Evolutionary conservation across 2,329 filamentous ascomycete species (phyloP), one percentile per base, ranked within the genome.

Genomic region (Colletotrichum paranaense): DNA sequence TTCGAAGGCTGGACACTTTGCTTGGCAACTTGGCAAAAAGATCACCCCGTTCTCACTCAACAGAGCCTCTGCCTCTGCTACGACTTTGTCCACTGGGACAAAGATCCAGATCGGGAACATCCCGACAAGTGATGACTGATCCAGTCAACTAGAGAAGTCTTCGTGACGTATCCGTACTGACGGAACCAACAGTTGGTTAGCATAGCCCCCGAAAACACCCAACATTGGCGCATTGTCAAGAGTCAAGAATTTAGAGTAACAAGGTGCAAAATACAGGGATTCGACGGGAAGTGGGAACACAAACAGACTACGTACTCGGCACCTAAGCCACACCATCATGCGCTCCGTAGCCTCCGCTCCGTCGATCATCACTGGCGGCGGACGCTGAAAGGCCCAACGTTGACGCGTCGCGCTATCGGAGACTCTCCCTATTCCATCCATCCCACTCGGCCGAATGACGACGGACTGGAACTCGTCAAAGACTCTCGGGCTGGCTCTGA

Each of bases 251-350:
- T 58, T 38, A 12, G 32, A 49, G 28, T 46, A 38, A 56, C 9
- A 62, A 55, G 38, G 30, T 55, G 46, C 16, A 19, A 46, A 62
- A 57, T 14, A 49, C 52, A 35, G 30, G 49, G 49, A 59, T 35
- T 26, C 67, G n/a, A 30, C 46, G 63, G 63, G 56, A 71, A 67
- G 42, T 67, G 68, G 62, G 68, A 60, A 22, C 32, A 35, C 30
- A 49, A n/a, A n/a, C 42, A 49, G 42, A n/a, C 19, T 38, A 46
- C 64, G 57, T 57, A 35, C 26, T 6, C 26, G 22, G 8, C 16
- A 9, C n/a, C 64, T 68, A 14, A 58, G 68, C 68, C 68, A 72
- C 57, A 38, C 28, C 49, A 35, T 52, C 38, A 62, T 57, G 57
- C 56, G 32, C 22, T 42, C 26, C 8, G 57, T 16, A 42, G 38